phyloP scores from a whole-genome alignment of 495 filamentous ascomycete species.

The Penicillium paxilli region DNA sequence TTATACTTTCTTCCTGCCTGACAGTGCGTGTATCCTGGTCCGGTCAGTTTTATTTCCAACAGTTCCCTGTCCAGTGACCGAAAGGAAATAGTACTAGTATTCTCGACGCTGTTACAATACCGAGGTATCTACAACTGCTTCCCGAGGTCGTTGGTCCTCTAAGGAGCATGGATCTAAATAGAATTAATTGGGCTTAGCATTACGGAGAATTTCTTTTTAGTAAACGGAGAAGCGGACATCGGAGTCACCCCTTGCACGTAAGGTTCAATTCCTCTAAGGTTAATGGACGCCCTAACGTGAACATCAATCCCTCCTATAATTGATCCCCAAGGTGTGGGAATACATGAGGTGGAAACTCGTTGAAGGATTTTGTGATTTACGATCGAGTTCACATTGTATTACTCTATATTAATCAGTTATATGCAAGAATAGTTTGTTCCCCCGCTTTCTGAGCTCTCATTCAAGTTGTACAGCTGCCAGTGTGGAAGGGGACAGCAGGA shows the following conservation, averaged over 20 bases:
- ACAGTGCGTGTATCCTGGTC: too few species aligned
- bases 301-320: neutral
- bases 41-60: too few species aligned
- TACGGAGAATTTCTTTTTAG: neutral
- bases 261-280: neutral
- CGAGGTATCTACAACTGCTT: too few species aligned
- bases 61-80: too few species aligned
- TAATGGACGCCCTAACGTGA: neutral
- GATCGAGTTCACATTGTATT: neutral
- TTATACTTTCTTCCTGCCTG: too few species aligned
- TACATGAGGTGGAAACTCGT: too few species aligned
- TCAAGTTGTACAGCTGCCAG: neutral
- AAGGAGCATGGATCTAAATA: neutral
- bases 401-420: neutral
- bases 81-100: too few species aligned
- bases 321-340: neutral
- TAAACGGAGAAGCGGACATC: neutral
- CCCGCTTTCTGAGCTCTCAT: neutral
- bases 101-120: too few species aligned
- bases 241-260: neutral
- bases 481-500: conserved; percentile 9
- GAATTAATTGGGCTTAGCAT: neutral
- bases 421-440: neutral
- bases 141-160: too few species aligned
- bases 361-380: too few species aligned